Base-by-base conservation (phyloP, 2,329 filamentous ascomycete species). In the Fusarium redolens region DNA sequence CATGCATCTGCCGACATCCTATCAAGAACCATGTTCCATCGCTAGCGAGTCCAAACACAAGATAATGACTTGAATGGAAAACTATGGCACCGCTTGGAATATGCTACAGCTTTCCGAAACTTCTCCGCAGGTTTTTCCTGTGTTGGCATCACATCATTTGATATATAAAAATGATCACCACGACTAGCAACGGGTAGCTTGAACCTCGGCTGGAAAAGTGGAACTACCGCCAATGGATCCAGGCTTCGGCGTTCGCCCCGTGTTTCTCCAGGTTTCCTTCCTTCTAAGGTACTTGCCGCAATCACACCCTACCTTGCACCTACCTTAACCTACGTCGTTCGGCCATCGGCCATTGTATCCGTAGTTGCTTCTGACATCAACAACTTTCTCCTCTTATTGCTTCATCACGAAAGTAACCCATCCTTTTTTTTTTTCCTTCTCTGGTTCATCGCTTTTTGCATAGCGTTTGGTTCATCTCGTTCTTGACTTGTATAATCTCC, bases 191-290 rank as follows among this genome's bases (percentile, higher is more conserved):
- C 63, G 30, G 51, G 28, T 45, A 66, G 64, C 47, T 35, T 65
- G 30, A 73, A 74, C 76, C 76, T 77, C 75, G 75, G 75, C 68
- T 73, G 63, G 55, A 59, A 69, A 64, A 63, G 72, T 75, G 75
- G 75, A 68, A 67, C 71, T 41, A 50, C 41, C 47, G 48, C 62
- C 60, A 68, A 43, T 65, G 44, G 48, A 65, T 64, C 72, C 75
- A 68, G 72, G 75, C 75, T 75, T 77, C 74, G 75, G 75, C 65
- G 47, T 69, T 57, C 44, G 65, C 65, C 75, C 75, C 74, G 75
- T 77, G 67, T 61, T 77, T 76, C 76, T 76, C 75, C 76, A 76
- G 75, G 70, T 77, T 77, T 77, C 70, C 64, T 61, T 73, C 61
- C 57, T 50, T 40, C 60, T 45, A 38, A 48, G 43, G n/a, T 40